Evolutionary conservation across 208 protist genomes (phyloP).

Genomic region (Histomonas meleagridis): DNA sequence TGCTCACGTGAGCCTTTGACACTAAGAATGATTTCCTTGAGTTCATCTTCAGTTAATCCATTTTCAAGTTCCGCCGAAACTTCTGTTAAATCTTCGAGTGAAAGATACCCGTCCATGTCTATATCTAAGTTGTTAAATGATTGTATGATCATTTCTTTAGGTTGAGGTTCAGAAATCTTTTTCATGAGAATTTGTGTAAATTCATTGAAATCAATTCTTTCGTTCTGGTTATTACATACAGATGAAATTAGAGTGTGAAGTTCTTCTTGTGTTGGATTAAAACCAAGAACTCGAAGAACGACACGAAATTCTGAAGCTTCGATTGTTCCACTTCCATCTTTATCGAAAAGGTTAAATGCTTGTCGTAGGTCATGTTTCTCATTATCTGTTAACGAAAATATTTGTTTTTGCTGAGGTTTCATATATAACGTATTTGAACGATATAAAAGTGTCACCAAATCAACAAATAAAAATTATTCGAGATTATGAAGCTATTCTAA

Average conservation of each 20-base stretch:
- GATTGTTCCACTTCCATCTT: neutral
- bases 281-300: neutral
- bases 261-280: conserved; percentile 24
- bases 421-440: too few relatives aligned
- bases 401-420: neutral
- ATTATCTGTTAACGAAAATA: neutral
- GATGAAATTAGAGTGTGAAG: neutral
- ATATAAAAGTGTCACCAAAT: too few relatives aligned
- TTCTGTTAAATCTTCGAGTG: neutral
- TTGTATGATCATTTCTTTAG: neutral
- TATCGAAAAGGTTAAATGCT: conserved; percentile 29
- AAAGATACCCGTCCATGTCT: neutral
- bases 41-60: neutral
- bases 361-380: neutral
- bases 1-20: neutral
- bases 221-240: neutral
- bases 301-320: neutral
- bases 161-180: neutral
- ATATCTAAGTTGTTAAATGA: conserved; percentile 3
- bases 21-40: conserved; percentile 13
- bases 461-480: too few relatives aligned
- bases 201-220: neutral
- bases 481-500: too few relatives aligned
- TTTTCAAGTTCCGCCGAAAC: neutral
- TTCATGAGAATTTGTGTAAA: neutral